phyloP scores from a whole-genome alignment of 345 rosid genomes.

The Eucalyptus lansdowneana region DNA sequence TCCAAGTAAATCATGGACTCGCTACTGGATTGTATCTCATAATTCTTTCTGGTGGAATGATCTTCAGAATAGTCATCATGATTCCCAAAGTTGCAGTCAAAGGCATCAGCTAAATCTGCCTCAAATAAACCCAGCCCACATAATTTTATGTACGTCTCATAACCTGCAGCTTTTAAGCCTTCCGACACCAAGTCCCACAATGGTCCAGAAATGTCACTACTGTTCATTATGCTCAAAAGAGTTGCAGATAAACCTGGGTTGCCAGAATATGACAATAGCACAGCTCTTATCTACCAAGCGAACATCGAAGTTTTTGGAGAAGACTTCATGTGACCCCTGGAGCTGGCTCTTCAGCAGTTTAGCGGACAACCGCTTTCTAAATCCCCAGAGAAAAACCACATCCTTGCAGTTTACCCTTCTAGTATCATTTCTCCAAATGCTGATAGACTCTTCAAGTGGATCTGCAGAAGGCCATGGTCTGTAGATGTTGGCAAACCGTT shows the following conservation, averaged over 20 bases:
- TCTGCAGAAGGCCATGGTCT: conserved; percentile 11
- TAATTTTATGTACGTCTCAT: conserved; percentile 42
- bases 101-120: conserved; percentile 39
- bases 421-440: conserved; percentile 44
- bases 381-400: conserved; percentile 80
- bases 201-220: conserved; percentile 22
- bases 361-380: conserved; percentile 28
- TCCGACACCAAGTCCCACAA: conserved; percentile 56
- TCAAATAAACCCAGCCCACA: conserved; percentile 66
- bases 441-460: conserved; percentile 24
- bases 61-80: conserved; percentile 1
- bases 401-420: conserved; percentile 47
- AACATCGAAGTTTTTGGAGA: conserved; percentile 37
- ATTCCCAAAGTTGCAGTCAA: conserved; percentile 36
- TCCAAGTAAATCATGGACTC: conserved; percentile 55
- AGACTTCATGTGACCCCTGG: conserved; percentile 36
- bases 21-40: conserved; percentile 30
- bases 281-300: conserved; percentile 54
- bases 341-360: conserved; percentile 50
- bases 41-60: conserved; percentile 13
- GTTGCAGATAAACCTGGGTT: conserved; percentile 29
- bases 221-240: conserved; percentile 29
- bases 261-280: conserved; percentile 65
- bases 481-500: conserved; percentile 16
- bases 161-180: conserved; percentile 56